These are phyloP conservation scores for Stephania cephalantha DNA, from an alignment of 164 flowering plant species.

Conservation along the genomic window DNA sequence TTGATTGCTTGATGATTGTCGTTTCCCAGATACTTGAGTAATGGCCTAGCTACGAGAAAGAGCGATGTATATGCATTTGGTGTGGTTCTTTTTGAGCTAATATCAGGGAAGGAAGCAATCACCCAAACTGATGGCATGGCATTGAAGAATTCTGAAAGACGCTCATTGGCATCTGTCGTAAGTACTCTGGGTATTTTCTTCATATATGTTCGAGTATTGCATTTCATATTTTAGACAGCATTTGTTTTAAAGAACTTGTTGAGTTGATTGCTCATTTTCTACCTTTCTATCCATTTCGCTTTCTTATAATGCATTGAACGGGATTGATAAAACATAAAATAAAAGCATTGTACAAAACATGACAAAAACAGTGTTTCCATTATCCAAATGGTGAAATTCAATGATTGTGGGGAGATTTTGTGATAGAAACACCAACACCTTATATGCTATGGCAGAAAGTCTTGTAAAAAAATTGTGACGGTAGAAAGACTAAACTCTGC, in stretches of 20 bases:
- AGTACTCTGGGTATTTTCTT: slow-evolving; percentile 24
- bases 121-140: slow-evolving; percentile 51
- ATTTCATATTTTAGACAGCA: background rate
- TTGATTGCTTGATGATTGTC: background rate
- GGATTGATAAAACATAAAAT: too few relatives aligned
- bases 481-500: background rate
- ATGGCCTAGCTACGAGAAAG: slow-evolving; percentile 80
- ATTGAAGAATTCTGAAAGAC: slow-evolving; percentile 61
- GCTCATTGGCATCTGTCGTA: slow-evolving; percentile 88
- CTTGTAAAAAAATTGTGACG: background rate
- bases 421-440: too few relatives aligned
- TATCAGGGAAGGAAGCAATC: slow-evolving; percentile 83
- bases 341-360: too few relatives aligned
- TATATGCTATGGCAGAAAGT: background rate
- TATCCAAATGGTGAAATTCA: too few relatives aligned
- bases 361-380: too few relatives aligned
- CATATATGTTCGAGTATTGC: background rate
- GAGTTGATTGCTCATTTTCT: background rate
- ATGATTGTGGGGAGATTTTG: too few relatives aligned
- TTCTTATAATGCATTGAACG: too few relatives aligned
- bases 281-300: background rate
- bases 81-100: slow-evolving; percentile 80
- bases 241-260: background rate
- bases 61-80: slow-evolving; percentile 98
- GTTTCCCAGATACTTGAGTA: slow-evolving; percentile 61